phyloP scores from a whole-genome alignment of 192 early-diverging fungal genomes.

The Podochytrium sp. region DNA sequence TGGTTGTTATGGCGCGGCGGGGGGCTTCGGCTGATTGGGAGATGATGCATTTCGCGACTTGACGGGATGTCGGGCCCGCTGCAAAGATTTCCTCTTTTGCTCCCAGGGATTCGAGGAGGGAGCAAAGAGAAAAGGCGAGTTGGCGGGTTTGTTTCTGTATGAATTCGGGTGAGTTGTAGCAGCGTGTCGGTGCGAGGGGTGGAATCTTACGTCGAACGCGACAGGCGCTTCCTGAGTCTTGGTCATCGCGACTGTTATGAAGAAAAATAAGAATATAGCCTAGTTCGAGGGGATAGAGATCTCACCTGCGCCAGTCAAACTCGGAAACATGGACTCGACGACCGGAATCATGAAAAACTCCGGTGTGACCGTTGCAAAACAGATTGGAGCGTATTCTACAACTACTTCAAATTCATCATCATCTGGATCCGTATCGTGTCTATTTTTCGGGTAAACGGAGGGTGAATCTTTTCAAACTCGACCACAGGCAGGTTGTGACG shows the following conservation, averaged over 20 bases:
- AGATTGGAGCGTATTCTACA: slow-evolving; percentile 16
- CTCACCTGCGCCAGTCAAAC: not conserved
- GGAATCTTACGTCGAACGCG: slow-evolving; percentile 20
- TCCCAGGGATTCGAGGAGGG: slow-evolving; percentile 11
- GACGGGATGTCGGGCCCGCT: slow-evolving; percentile 6
- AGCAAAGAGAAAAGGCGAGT: not conserved
- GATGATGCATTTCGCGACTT: slow-evolving; percentile 25
- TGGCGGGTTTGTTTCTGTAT: slow-evolving; percentile 25
- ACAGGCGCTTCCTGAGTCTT: slow-evolving; percentile 14
- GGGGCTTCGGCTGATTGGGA: slow-evolving; percentile 15
- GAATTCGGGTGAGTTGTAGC: no score
- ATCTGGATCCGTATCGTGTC: slow-evolving; percentile 1
- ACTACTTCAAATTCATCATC: slow-evolving; percentile 16
- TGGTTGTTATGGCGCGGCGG: not conserved
- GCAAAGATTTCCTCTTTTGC: slow-evolving; percentile 30
- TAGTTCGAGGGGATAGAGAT: no score
- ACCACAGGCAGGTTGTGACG: not conserved
- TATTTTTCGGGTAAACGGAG: no score
- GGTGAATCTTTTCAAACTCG: not conserved
- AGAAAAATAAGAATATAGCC: no score
- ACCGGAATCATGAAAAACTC: slow-evolving; percentile 29
- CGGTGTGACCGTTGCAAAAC: slow-evolving; percentile 8
- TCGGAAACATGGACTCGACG: slow-evolving; percentile 12
- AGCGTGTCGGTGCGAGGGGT: no score
- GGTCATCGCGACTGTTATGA: no score